Conservation (phyloP, 805 yeast species). For the Yamadazyma scolyti region DNA sequence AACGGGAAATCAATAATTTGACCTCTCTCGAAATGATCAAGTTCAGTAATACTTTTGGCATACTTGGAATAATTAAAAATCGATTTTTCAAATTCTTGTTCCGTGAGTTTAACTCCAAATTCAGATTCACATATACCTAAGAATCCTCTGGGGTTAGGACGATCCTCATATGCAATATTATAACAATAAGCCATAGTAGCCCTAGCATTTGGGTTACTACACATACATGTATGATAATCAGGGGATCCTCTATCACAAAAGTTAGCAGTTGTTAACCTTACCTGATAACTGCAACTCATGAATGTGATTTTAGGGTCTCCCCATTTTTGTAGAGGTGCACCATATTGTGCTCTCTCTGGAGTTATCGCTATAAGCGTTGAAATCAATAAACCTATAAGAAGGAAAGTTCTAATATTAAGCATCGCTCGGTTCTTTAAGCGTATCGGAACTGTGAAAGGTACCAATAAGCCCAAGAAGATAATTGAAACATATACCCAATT, state of each 20-base stretch:
- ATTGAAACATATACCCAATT: constrained; percentile 14
- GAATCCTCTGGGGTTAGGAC: constrained; percentile 18
- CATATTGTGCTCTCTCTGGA: constrained; percentile 31
- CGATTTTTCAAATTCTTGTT: constrained; percentile 19
- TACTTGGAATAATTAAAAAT: constrained; percentile 12
- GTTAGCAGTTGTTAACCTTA: constrained; percentile 11
- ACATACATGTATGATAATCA: constrained; percentile 16
- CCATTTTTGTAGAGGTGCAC: constrained; percentile 29
- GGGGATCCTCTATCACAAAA: constrained; percentile 17
- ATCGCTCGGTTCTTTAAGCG: constrained; percentile 45
- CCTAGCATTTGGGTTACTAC: constrained; percentile 28
- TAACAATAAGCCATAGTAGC: constrained; percentile 38
- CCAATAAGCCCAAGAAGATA: constrained; percentile 10
- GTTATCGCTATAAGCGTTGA: constrained; percentile 27
- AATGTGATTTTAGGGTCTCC: constrained; percentile 27
- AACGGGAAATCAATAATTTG: constrained; percentile 20
- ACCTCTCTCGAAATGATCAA: constrained; percentile 7
- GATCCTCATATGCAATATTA: constrained; percentile 18
- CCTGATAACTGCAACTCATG: constrained; percentile 26
- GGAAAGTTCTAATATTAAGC: constrained; percentile 16
- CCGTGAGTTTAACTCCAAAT: constrained; percentile 17
- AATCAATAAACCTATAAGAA: constrained; percentile 11
- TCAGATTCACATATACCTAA: constrained; percentile 22
- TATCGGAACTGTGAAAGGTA: constrained; percentile 33
- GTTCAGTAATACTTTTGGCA: constrained; percentile 13